A percentile compares a stretch with the other conserved stretches of the same genome.
Conservation (phyloP, 2,329 filamentous ascomycete species). For the Ophiostoma montium region DNA sequence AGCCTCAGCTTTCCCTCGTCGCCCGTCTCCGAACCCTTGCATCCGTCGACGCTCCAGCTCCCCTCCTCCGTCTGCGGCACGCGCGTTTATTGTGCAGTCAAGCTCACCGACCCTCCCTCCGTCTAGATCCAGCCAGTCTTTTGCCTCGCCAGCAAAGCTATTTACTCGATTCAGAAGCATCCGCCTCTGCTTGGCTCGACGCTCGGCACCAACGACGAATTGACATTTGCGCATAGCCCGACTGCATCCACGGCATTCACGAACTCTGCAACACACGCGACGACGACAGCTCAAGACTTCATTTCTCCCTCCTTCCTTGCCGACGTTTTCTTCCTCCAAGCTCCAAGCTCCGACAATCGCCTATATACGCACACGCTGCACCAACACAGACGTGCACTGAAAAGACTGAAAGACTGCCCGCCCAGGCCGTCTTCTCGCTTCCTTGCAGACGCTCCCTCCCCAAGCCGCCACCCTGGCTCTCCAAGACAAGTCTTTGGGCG, state of each 20-base stretch:
- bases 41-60: background rate
- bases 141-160: background rate
- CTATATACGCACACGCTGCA: background rate
- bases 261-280: background rate
- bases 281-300: too few species aligned
- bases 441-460: background rate
- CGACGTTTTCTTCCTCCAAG: background rate
- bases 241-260: background rate
- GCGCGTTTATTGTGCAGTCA: background rate
- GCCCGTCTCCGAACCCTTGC: background rate
- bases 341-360: background rate
- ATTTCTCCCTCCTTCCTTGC: too few species aligned
- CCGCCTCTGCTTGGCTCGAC: background rate
- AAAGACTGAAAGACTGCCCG: background rate
- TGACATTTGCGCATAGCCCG: background rate
- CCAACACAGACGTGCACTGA: background rate
- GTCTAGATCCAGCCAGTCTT: constrained; percentile 2
- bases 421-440: constrained; percentile 1
- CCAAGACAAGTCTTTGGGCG: constrained; percentile 45
- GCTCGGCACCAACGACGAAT: background rate
- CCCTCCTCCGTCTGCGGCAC: background rate
- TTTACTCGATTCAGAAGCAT: background rate
- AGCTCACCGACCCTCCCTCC: constrained; percentile 2
- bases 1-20: too few species aligned
- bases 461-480: constrained; percentile 45